phyloP scores from a whole-genome alignment of 306 rosid species.

The Notholithocarpus densiflorus region DNA sequence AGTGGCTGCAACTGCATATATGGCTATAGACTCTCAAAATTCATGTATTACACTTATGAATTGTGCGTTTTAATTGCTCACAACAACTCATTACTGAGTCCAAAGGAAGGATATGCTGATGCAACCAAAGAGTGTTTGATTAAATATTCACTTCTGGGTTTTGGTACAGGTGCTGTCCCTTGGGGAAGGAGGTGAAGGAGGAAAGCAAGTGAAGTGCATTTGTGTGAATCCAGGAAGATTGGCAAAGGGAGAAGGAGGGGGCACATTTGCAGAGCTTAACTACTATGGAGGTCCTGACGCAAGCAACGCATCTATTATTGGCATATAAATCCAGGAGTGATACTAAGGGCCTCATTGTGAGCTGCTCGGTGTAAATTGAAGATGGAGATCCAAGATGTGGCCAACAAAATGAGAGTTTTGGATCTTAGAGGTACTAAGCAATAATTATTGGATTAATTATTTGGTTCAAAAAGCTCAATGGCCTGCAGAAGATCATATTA shows the following conservation, averaged over 20 bases:
- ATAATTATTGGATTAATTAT: neutral
- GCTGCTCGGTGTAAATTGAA: neutral
- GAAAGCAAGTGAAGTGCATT: slow-evolving; percentile 47
- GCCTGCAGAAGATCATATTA: neutral
- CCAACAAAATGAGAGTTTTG: no score
- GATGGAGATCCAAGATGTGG: neutral
- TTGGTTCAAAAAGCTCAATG: neutral
- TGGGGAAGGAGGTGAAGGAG: slow-evolving; percentile 46
- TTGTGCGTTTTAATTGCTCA: neutral
- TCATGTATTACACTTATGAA: neutral
- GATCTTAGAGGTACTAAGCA: no score
- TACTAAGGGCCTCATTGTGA: neutral
- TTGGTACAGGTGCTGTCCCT: slow-evolving; percentile 51
- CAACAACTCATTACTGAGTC: neutral
- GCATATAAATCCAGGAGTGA: slow-evolving; percentile 44
- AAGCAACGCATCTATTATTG: slow-evolving; percentile 51
- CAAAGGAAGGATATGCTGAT: neutral
- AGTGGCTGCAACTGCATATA: neutral
- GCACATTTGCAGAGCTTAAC: slow-evolving; percentile 81
- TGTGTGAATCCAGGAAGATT: slow-evolving; percentile 92
- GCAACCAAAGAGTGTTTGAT: neutral
- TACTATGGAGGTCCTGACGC: slow-evolving; percentile 56
- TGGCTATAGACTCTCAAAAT: neutral
- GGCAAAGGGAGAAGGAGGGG: slow-evolving; percentile 95
- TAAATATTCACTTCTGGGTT: neutral